Conservation (phyloP, 2,329 filamentous ascomycete genomes). For the Trematosphaeria pertusa region DNA sequence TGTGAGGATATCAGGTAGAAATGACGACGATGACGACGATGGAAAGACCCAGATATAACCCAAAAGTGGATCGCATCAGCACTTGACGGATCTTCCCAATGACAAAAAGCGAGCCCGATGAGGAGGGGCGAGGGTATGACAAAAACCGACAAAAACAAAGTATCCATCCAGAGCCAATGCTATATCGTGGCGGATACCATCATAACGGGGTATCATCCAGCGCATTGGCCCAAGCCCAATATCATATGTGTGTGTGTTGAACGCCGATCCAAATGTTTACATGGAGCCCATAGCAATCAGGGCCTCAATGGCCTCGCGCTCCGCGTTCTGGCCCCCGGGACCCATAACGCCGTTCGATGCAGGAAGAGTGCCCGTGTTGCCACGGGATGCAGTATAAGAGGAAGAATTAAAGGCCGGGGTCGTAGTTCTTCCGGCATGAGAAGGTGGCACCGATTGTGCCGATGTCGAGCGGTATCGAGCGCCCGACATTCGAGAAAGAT, state of each 20-base stretch:
- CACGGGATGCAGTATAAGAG: slow-evolving; percentile 41
- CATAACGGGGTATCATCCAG: slow-evolving; percentile 12
- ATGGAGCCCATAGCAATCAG: slow-evolving; percentile 79
- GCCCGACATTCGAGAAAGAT: slow-evolving; percentile 44
- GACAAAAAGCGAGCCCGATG: slow-evolving; percentile 4
- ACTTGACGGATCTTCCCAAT: slow-evolving; percentile 49
- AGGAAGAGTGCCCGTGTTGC: slow-evolving; percentile 32
- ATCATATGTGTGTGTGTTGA: too few species aligned
- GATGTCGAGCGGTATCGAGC: slow-evolving; percentile 34
- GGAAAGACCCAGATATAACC: slow-evolving; percentile 30
- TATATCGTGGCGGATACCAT: slow-evolving; percentile 14
- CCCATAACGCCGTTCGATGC: slow-evolving; percentile 37
- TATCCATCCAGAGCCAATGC: slow-evolving; percentile 23
- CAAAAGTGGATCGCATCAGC: slow-evolving; percentile 47
- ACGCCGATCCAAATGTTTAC: slow-evolving; percentile 43
- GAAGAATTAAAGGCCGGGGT: slow-evolving; percentile 36
- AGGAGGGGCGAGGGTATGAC: slow-evolving; percentile 8
- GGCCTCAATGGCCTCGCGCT: slow-evolving; percentile 82
- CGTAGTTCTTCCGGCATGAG: slow-evolving; percentile 23
- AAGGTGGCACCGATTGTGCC: slow-evolving; percentile 26
- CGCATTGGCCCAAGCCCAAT: slow-evolving; percentile 12
- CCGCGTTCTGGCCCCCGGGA: slow-evolving; percentile 60
- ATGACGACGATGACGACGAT: slow-evolving; percentile 20
- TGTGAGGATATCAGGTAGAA: too few species aligned
- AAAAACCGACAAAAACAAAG: slow-evolving; percentile 6